phyloP scores from a whole-genome alignment of 177 flowering plant species.

The Telopea speciosissima region DNA sequence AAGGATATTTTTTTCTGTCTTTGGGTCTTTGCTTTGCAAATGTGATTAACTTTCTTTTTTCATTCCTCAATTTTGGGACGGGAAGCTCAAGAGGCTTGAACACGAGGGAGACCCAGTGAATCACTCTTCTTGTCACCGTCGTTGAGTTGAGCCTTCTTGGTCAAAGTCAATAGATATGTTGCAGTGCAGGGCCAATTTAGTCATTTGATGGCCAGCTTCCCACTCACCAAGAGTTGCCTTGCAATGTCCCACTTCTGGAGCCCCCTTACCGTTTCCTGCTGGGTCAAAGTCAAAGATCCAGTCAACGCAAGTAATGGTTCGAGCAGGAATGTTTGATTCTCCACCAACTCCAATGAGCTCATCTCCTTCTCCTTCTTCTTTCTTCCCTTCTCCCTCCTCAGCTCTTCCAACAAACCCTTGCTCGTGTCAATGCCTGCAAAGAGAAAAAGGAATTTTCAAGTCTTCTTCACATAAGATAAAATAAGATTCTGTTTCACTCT shows the following conservation, averaged over 20 bases:
- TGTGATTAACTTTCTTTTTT: no score
- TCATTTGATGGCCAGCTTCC: constrained; percentile 75
- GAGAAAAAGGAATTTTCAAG: no score
- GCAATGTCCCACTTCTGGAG: constrained; percentile 61
- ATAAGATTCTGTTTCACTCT: neutral
- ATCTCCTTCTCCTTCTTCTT: constrained; percentile 15
- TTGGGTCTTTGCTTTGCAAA: neutral
- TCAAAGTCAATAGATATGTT: neutral
- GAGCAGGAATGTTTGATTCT: constrained; percentile 32
- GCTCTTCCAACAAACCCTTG: constrained; percentile 50
- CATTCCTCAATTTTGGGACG: neutral
- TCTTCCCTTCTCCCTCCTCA: constrained; percentile 33
- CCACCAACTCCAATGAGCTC: neutral
- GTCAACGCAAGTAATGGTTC: constrained; percentile 61
- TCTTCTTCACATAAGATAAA: neutral
- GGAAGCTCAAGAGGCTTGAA: neutral
- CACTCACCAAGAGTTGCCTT: constrained; percentile 41
- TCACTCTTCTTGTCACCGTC: no score
- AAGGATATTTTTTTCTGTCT: neutral
- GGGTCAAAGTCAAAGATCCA: constrained; percentile 39
- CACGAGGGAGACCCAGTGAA: no score
- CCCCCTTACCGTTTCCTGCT: constrained; percentile 39
- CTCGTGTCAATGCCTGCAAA: constrained; percentile 67
- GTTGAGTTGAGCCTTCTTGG: neutral
- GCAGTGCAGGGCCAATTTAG: constrained; percentile 11